Percentiles rank a stretch among this genome's conserved stretches.
Conservation (phyloP, 108 stramenopile genomes). For the Fistulifera pelliculosa region DNA sequence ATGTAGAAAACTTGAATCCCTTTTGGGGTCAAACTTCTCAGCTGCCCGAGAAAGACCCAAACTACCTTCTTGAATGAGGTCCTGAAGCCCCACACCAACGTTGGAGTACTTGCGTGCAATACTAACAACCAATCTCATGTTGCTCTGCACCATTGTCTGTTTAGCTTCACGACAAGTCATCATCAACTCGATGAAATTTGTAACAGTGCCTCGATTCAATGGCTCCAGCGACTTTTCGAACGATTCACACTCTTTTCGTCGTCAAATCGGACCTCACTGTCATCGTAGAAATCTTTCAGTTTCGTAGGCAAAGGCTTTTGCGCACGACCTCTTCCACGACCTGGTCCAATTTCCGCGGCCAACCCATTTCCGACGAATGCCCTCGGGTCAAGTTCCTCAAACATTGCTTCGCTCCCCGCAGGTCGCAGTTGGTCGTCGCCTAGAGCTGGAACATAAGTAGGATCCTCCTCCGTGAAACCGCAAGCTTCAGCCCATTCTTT, state of each 20-base stretch:
- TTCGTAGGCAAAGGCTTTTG: constrained; percentile 53
- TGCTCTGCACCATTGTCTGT: constrained; percentile 85
- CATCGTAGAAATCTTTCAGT: constrained; percentile 55
- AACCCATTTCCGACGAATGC: constrained; percentile 83
- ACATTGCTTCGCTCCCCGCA: constrained; percentile 34
- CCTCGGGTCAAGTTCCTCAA: constrained; percentile 56
- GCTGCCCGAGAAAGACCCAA: constrained; percentile 75
- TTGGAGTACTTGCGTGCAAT: constrained; percentile 83
- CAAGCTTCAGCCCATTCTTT: constrained; percentile 79
- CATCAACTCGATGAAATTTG: constrained; percentile 72
- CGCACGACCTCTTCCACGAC: constrained; percentile 65
- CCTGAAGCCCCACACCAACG: constrained; percentile 71
- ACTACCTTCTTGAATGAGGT: constrained; percentile 84
- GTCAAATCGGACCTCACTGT: constrained; percentile 14
- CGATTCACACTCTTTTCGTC: constrained; percentile 9
- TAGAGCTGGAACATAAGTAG: constrained; percentile 13
- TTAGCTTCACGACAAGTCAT: constrained; percentile 71
- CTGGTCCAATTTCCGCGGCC: constrained; percentile 47
- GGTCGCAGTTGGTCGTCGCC: constrained; percentile 51
- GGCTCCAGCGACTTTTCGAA: constrained; percentile 30
- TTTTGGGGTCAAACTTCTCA: constrained; percentile 85
- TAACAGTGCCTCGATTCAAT: constrained; percentile 56
- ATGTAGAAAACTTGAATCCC: constrained; percentile 89
- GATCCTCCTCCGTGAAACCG: constrained; percentile 21
- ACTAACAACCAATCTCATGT: constrained; percentile 89